These are phyloP conservation scores for Sugiyamaella marilandica DNA, from an alignment of 805 yeast genomes.

Conservation along the genomic window DNA sequence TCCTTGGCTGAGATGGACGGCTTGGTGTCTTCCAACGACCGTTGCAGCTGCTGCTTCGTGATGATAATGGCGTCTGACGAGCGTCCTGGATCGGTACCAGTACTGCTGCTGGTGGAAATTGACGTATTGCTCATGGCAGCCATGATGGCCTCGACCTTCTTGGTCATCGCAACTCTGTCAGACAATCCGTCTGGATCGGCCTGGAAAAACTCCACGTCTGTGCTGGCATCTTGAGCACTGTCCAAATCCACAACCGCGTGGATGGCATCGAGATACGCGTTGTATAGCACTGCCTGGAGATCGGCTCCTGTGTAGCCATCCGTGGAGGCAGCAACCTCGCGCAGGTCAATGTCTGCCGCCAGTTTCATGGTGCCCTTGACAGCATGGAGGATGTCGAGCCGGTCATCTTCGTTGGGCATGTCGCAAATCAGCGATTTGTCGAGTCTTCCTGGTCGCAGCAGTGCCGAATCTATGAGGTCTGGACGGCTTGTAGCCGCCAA, in stretches of 20 bases:
- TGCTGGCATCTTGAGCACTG: slow-evolving; percentile 15
- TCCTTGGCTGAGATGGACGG: slow-evolving; percentile 85
- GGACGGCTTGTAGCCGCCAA: slow-evolving; percentile 96
- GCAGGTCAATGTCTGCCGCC: slow-evolving; percentile 46
- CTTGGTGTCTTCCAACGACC: slow-evolving; percentile 69
- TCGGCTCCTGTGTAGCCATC: slow-evolving; percentile 93
- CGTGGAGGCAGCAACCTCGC: slow-evolving; percentile 51
- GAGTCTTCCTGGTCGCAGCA: slow-evolving; percentile 91
- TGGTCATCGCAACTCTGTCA: slow-evolving; percentile 14
- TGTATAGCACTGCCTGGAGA: slow-evolving; percentile 84
- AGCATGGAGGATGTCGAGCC: slow-evolving; percentile 62
- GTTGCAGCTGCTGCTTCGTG: slow-evolving; percentile 48
- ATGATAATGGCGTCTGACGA: slow-evolving; percentile 40
- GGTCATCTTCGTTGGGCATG: slow-evolving; percentile 66
- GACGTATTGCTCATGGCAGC: not conserved
- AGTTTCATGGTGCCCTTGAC: slow-evolving; percentile 58
- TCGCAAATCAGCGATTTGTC: slow-evolving; percentile 91
- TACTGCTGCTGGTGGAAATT: slow-evolving; percentile 5
- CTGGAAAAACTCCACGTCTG: slow-evolving; percentile 40
- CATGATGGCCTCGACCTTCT: slow-evolving; percentile 19
- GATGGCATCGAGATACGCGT: slow-evolving; percentile 81
- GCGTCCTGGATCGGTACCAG: not conserved
- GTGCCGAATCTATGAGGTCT: slow-evolving; percentile 90
- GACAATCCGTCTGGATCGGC: slow-evolving; percentile 26
- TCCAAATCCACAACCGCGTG: slow-evolving; percentile 44